Conservation (phyloP, 805 yeast genomes). For the Danielia reshetovae region DNA sequence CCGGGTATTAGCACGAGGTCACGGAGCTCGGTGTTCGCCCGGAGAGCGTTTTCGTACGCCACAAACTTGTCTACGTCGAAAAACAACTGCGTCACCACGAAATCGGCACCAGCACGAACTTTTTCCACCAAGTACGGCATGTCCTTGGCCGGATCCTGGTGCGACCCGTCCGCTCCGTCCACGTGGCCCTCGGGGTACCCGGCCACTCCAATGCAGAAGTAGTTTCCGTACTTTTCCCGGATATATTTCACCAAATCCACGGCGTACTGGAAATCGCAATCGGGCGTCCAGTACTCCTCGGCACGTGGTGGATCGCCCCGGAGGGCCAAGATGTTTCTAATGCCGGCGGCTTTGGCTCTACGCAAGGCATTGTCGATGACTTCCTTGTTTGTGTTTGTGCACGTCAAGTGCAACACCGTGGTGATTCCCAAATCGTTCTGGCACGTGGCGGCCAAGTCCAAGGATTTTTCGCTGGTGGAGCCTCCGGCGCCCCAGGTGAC, state of each 20-base stretch:
- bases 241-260: conserved; percentile 85
- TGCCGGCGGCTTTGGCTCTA: conserved; percentile 71
- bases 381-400: conserved; percentile 82
- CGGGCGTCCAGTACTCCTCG: conserved; percentile 53
- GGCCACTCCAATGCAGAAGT: conserved; percentile 93
- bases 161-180: conserved; percentile 67
- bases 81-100: conserved; percentile 85
- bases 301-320: conserved; percentile 96
- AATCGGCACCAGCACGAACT: conserved; percentile 92
- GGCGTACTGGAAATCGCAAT: conserved; percentile 68
- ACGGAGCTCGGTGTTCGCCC: conserved; percentile 36
- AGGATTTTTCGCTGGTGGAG: conserved; percentile 79
- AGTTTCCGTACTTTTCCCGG: conserved; percentile 63
- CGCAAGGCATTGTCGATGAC: conserved; percentile 76
- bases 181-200: conserved; percentile 98
- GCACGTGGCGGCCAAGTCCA: conserved; percentile 77
- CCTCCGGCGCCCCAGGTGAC: conserved; percentile 99
- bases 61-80: conserved; percentile 81
- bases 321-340: conserved; percentile 83
- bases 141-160: conserved; percentile 66
- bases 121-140: conserved; percentile 79
- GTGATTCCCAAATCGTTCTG: conserved; percentile 76
- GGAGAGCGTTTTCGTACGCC: conserved; percentile 53
- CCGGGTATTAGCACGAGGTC: conserved; percentile 76
- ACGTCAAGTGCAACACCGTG: conserved; percentile 90